Conservation (phyloP, 345 rosid species). For the Capsella bursapastoris region DNA sequence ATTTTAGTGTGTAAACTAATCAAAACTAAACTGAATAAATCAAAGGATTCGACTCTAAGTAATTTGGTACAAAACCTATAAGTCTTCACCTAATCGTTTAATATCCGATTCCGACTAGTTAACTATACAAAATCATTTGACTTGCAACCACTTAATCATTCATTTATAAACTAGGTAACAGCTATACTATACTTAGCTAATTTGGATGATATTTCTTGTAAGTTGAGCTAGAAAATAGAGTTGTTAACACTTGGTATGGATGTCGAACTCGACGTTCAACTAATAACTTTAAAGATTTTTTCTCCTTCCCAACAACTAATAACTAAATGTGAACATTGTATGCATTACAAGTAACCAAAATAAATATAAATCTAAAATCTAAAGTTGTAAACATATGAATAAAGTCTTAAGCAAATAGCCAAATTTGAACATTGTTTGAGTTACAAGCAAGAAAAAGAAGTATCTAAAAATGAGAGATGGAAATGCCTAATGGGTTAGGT, state of each 20-base stretch:
- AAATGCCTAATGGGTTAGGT: conserved; percentile 32
- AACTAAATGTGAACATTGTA: conserved; percentile 20
- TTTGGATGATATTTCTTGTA: not conserved
- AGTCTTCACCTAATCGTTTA: conserved; percentile 2
- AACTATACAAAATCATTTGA: not conserved
- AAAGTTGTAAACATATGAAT: not conserved
- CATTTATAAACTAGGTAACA: not conserved
- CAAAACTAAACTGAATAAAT: not conserved
- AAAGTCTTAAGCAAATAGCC: not conserved
- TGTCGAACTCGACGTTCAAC: conserved; percentile 24
- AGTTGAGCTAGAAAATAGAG: not conserved
- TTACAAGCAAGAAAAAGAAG: conserved; percentile 1
- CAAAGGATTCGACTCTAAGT: not conserved
- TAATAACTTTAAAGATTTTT: not conserved
- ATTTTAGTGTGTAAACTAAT: not conserved
- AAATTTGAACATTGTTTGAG: conserved; percentile 15
- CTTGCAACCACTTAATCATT: not conserved
- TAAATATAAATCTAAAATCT: not conserved
- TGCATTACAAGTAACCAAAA: conserved; percentile 7
- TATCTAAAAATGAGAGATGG: conserved; percentile 10
- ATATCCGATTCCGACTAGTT: not conserved
- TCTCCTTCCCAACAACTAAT: not conserved
- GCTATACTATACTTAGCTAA: not conserved
- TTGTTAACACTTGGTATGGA: not conserved
- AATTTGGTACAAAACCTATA: not conserved